Evolutionary conservation across 2,329 filamentous ascomycete species (phyloP), one percentile per base, ranked within the genome.

Genomic region (Microsporum audouinii): DNA sequence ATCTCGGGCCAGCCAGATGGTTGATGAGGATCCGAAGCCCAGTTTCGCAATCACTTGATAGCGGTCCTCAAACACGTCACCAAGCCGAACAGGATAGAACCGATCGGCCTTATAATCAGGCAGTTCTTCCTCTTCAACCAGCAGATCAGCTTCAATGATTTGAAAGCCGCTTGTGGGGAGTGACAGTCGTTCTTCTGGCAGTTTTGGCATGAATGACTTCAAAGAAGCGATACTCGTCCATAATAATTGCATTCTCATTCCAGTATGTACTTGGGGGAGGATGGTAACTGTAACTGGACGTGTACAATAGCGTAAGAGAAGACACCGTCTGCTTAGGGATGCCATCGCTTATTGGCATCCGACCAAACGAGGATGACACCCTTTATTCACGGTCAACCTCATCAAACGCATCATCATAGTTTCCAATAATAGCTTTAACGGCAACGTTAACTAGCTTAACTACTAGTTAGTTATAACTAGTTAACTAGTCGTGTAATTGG

Each of bases 1-100:
- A 51, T 71, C 68, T 36, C 66, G 61, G 27, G 66, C 66, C 1
- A 71, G 64, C 70, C 69, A 71, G 53, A 60, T 67, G 0, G 69
- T 72, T 2, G 70, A 71, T 12, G 64, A 68, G 12, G 66, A 61
- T 31, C 69, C 68, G 64, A 66, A 72, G 1, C 70, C 69, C 8
- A 72, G 67, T 61, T 72, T 72, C 43, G 66, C 66, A 27, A 70
- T 33, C 45, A 65, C 33, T 64, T 69, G 64, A 59, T 70, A 71
- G 59, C 68, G 65, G 31, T 64, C 51, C 41, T 68, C 57, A 38
- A 71, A 68, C 41, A 68, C 6, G 49, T 71, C 64, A 2, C 68
- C 68, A 31, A 69, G 65, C 55, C 58, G 58, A 60, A 67, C 67
- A 29, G 67, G 68, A 58, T 69, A 70, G 61, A 67, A 70, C 61